phyloP scores from a whole-genome alignment of 2,329 filamentous ascomycete species.

The Sclerotinia subarctica region DNA sequence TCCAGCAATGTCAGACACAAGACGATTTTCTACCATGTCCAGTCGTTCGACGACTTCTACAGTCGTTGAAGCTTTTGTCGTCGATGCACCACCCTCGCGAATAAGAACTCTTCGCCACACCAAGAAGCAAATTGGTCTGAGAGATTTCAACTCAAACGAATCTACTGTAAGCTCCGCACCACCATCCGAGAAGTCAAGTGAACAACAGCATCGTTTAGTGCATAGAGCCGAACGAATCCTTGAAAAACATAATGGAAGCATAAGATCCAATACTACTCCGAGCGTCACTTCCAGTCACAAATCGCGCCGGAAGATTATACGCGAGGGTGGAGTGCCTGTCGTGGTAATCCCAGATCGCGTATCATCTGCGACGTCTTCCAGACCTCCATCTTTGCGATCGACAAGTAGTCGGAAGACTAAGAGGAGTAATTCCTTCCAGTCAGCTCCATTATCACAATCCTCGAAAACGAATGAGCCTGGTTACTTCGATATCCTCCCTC shows the following conservation, averaged over 20 bases:
- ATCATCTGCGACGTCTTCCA: conserved; percentile 48
- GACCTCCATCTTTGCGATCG: conserved; percentile 57
- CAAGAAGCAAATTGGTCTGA: conserved; percentile 52
- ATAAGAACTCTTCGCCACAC: conserved; percentile 59
- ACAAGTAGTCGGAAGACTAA: conserved; percentile 57
- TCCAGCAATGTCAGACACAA: conserved; percentile 41
- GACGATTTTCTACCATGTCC: conserved; percentile 53
- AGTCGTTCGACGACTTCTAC: conserved; percentile 54
- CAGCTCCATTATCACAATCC: conserved; percentile 45
- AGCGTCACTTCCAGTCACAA: conserved; percentile 53
- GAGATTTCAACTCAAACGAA: conserved; percentile 44
- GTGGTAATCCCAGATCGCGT: conserved; percentile 58
- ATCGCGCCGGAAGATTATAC: conserved; percentile 57
- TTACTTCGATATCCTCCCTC: conserved; percentile 43
- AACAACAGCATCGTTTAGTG: conserved; percentile 31
- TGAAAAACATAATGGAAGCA: conserved; percentile 40
- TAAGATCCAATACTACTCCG: conserved; percentile 48
- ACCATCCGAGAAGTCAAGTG: conserved; percentile 40
- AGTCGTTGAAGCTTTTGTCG: conserved; percentile 56
- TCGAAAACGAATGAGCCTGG: conserved; percentile 46
- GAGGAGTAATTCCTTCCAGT: conserved; percentile 51
- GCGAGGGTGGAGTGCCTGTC: conserved; percentile 59
- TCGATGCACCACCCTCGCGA: conserved; percentile 48
- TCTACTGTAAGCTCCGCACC: conserved; percentile 43
- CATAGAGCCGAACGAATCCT: conserved; percentile 31